Conservation (phyloP, 1,139 yeast species). For the Candida pseudoviswanathii region DNA sequence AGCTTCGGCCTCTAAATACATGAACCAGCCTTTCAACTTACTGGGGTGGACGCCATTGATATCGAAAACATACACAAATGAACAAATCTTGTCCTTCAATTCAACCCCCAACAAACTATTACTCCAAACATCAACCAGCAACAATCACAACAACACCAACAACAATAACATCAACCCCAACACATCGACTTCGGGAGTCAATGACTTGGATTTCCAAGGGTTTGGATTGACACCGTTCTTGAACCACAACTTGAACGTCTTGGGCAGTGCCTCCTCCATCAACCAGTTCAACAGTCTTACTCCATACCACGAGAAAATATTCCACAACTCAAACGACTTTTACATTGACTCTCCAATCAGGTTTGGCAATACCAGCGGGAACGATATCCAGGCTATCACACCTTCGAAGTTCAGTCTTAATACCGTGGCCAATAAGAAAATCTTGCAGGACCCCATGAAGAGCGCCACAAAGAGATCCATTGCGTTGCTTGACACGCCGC, state of each 20-base stretch:
- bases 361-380: constrained; percentile 28
- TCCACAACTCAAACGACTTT: constrained; percentile 50
- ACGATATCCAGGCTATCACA: constrained; percentile 42
- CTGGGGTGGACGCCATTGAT: constrained; percentile 51
- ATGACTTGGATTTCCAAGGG: constrained; percentile 39
- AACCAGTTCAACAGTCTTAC: constrained; percentile 31
- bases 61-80: constrained; percentile 41
- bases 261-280: constrained; percentile 17
- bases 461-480: constrained; percentile 39
- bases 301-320: constrained; percentile 47
- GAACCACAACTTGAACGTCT: constrained; percentile 37
- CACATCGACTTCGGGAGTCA: constrained; percentile 1
- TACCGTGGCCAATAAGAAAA: constrained; percentile 14
- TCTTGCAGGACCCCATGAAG: constrained; percentile 17
- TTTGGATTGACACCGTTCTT: constrained; percentile 49
- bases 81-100: constrained; percentile 36
- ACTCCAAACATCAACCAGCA: constrained; percentile 6
- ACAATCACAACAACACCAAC: background rate
- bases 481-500: constrained; percentile 44
- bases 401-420: constrained; percentile 43
- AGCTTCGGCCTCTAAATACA: constrained; percentile 31
- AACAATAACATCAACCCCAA: background rate
- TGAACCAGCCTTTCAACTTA: constrained; percentile 22
- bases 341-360: constrained; percentile 49
- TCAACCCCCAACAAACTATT: constrained; percentile 33